Conservation (phyloP, 805 yeast genomes). For the Saccharomyces mikatae region DNA sequence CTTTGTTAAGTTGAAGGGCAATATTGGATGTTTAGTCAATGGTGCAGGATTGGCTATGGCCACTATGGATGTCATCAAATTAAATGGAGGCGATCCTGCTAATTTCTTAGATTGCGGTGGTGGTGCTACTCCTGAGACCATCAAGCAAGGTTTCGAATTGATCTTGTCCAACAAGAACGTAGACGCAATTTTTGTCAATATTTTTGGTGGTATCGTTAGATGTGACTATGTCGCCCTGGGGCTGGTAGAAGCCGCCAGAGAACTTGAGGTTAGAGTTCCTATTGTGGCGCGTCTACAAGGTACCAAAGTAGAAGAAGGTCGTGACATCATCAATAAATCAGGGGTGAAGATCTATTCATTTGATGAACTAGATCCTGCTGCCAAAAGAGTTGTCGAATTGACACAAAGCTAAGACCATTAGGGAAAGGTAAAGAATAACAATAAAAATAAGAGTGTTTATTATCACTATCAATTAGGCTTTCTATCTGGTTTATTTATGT, state of each 20-base stretch:
- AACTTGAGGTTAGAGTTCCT: conserved; percentile 83
- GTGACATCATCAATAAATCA: conserved; percentile 72
- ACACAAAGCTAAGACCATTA: conserved; percentile 19
- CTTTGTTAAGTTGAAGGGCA: conserved; percentile 96
- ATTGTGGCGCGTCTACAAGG: conserved; percentile 98
- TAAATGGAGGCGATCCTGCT: conserved; percentile 98
- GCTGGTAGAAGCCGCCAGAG: conserved; percentile 88
- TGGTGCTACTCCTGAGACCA: conserved; percentile 98
- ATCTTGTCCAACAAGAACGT: conserved; percentile 84
- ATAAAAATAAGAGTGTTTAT: not conserved
- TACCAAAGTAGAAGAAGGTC: conserved; percentile 87
- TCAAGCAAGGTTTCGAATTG: conserved; percentile 91
- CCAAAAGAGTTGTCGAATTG: conserved; percentile 84
- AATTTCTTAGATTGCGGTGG: conserved; percentile 99
- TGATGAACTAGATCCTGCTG: conserved; percentile 94
- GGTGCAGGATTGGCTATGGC: conserved; percentile 99
- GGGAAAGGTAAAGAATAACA: not conserved
- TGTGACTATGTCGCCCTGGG: conserved; percentile 99
- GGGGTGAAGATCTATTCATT: conserved; percentile 89
- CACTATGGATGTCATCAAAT: conserved; percentile 97
- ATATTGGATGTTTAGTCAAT: conserved; percentile 96
- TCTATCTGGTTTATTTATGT: not conserved
- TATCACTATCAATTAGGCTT: not conserved
- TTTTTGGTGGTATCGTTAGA: conserved; percentile 98
- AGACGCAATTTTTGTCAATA: conserved; percentile 93